Evolutionary conservation across 2,329 filamentous ascomycete genomes (phyloP).

Genomic region (Fusarium protoensiforme): DNA sequence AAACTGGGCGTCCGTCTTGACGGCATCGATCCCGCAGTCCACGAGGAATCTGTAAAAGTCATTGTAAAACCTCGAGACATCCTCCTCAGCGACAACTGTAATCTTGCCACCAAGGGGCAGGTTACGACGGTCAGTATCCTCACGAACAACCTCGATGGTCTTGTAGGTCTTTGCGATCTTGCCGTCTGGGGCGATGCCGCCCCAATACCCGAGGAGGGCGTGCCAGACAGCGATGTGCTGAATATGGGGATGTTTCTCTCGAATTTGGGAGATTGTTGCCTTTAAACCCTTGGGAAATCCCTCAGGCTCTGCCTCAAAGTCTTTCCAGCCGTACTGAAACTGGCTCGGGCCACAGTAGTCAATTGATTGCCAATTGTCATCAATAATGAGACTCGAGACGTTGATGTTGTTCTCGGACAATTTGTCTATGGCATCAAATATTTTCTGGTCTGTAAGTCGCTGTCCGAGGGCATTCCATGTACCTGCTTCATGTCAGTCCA

Average conservation of each 20-base stretch:
- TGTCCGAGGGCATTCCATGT: slow-evolving; percentile 97
- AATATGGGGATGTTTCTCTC: slow-evolving; percentile 75
- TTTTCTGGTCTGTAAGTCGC: slow-evolving; percentile 81
- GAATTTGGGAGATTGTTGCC: slow-evolving; percentile 75
- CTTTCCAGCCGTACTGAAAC: slow-evolving; percentile 75
- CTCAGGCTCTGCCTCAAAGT: slow-evolving; percentile 85
- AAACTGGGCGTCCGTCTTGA: slow-evolving; percentile 95
- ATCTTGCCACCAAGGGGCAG: slow-evolving; percentile 71
- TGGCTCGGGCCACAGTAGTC: slow-evolving; percentile 62
- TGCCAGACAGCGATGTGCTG: slow-evolving; percentile 95
- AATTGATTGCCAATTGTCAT: slow-evolving; percentile 95
- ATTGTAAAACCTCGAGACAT: slow-evolving; percentile 81
- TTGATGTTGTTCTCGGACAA: slow-evolving; percentile 79
- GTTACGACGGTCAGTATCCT: slow-evolving; percentile 58
- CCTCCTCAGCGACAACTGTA: slow-evolving; percentile 77
- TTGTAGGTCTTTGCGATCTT: slow-evolving; percentile 82
- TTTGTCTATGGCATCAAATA: slow-evolving; percentile 78
- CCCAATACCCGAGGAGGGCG: slow-evolving; percentile 90
- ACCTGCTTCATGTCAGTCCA: slow-evolving; percentile 53
- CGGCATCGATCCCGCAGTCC: slow-evolving; percentile 80
- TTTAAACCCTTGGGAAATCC: slow-evolving; percentile 86
- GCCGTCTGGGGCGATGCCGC: slow-evolving; percentile 81
- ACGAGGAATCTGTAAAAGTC: slow-evolving; percentile 91
- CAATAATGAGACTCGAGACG: slow-evolving; percentile 89
- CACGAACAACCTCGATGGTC: slow-evolving; percentile 69